Base-by-base conservation (phyloP, 352 stramenopile genomes). In the Phytophthora multivora region DNA sequence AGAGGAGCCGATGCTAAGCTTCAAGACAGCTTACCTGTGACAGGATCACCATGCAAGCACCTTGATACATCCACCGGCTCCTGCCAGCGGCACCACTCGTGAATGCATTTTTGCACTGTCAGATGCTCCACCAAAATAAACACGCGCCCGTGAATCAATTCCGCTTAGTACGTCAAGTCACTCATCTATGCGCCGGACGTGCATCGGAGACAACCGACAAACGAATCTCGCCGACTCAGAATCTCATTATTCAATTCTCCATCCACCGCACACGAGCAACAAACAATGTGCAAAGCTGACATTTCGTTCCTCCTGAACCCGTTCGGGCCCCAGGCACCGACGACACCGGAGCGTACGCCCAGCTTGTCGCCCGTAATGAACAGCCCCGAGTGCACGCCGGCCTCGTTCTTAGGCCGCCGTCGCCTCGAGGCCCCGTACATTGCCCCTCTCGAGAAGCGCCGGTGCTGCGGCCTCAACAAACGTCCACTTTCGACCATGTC, bases 261-360 rank as follows among this genome's bases (percentile, higher is more conserved):
- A 55, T 45, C 19, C 53, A 54, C 48, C 16, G 21, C 38, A 49
- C 45, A 63, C 49, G 23, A 45, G 4, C 42, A 51, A 19, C 15
- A 43, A 45, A 12, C 6, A 48, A 80, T 80, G 72, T 63, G 54
- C 61, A 81, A 81, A 41, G 45, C 69, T 28, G 62, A 71, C 65
- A 81, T 81, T 51, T 52, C 69, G 19, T 81, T 81, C 69, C 66
- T 81, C 35, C 58, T 81, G 53, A 81, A 81, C 54, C 73, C 73
- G 18, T 52, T 42, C 26, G 21, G 25, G 19, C 31, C 33, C 11
- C 23, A 46, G 23, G 52, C 28, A 6, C 41, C 42, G 16, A 42
- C 28, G 36, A 67, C 50, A 10, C 43, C 63, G 10, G 48, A 65
- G 25, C 53, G n/a, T 35, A 31, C 53, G 26, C 63, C 36, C 6